These are phyloP conservation scores for Aquanectria penicillioides DNA, from an alignment of 2,329 filamentous ascomycete species.

Conservation along the genomic window DNA sequence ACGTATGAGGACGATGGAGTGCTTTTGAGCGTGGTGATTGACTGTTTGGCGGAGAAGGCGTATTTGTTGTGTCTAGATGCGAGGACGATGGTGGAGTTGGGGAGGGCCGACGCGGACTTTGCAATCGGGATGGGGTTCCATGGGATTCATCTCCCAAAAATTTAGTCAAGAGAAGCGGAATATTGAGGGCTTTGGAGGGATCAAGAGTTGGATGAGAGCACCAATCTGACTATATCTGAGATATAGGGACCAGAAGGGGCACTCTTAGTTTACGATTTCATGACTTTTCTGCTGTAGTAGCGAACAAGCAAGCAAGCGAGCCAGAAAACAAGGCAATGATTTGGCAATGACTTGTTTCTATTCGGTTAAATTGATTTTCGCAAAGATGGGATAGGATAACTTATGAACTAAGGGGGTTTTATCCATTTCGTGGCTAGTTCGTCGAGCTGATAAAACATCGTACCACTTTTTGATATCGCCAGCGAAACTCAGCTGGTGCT, in stretches of 20 bases:
- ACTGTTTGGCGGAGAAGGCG: conserved; percentile 66
- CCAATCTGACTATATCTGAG: too few relatives aligned
- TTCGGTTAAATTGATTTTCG: neutral
- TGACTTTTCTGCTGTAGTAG: neutral
- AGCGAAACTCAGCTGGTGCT: too few relatives aligned
- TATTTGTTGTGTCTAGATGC: conserved; percentile 75
- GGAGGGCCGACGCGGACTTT: conserved; percentile 69
- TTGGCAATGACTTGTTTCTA: neutral
- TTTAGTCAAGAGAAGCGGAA: neutral
- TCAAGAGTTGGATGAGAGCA: too few relatives aligned
- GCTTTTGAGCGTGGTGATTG: conserved; percentile 70
- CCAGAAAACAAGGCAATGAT: neutral
- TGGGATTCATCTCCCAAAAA: conserved; percentile 57
- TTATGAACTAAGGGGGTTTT: too few relatives aligned
- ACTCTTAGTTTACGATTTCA: too few relatives aligned
- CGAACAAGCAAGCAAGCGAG: neutral
- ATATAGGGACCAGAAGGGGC: too few relatives aligned
- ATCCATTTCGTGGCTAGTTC: too few relatives aligned
- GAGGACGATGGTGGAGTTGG: conserved; percentile 69
- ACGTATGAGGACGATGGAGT: conserved; percentile 71
- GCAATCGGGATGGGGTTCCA: conserved; percentile 74
- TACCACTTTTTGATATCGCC: too few relatives aligned
- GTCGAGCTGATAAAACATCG: too few relatives aligned
- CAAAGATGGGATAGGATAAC: neutral
- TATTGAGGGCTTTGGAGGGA: neutral